Evolutionary conservation across 495 filamentous ascomycete genomes (phyloP), one percentile per base, ranked within the genome.

Genomic region (Aspergillus coremiiformis): DNA sequence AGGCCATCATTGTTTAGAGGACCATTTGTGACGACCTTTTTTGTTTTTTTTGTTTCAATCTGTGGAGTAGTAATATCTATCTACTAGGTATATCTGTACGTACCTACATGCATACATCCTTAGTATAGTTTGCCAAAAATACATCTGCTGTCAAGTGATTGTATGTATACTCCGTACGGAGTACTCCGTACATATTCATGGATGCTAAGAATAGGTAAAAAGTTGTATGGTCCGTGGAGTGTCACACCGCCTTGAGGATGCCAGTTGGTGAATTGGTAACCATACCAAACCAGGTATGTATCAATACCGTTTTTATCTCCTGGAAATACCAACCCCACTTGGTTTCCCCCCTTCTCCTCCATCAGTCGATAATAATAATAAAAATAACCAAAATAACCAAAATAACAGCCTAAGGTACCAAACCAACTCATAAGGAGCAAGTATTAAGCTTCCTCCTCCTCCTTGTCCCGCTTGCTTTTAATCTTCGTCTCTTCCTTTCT

Each of bases 401-500:
- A 27, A 27, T 27, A 27, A 17, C 15, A 41, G 37, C 37, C 37
- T 41, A 41, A 41, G 37, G 37, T 41, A 41, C 37, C 37, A 41
- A 41, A 19, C 37, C 15, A 41, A 41, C 37, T 17, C 7, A 21
- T 20, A 20, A 41, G 37, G 19, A 41, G 21, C 37, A 41, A 11
- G 10, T 41, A 41, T 41, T 41, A 41, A 41, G 37, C 37, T 41
- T 41, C 37, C 21, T 21, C 17, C 17, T 19, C n/a, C 8, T 21
- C 19, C 37, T 21, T 33, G 32, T 35, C 32, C n/a, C n/a, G 10
- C 42, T 44, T 23, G 43, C 27, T 24, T 37, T 43, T 22, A 22
- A 15, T 27, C 49, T 35, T 32, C 12, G 42, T 20, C 15, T 57
- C 24, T 32, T 26, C n/a, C 30, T 46, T 27, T 57, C 24, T 43